Base-by-base conservation (phyloP, 2,329 filamentous ascomycete genomes). In the Talaromyces albobiverticillius region DNA sequence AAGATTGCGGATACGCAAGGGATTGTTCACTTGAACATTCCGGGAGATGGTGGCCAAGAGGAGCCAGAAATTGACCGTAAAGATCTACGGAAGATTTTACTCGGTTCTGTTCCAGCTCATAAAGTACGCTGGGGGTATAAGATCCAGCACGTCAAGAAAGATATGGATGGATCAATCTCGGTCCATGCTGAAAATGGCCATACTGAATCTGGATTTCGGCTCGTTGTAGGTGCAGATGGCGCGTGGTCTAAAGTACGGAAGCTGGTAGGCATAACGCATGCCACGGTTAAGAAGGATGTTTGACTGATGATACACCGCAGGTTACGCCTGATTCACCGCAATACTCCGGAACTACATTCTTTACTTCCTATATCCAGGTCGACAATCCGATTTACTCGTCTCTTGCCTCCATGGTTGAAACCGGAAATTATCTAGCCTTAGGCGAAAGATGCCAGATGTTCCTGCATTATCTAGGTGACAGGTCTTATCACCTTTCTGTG, bases 171-270 rank as follows among this genome's bases (percentile, higher is more conserved):
- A 23, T 7, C 26, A 36, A 11, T 18, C 3, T 41, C 45, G 4
- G 5, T 75, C 0, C 57, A 59, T 13, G 67, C 72, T 45, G 55
- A 53, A 2, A 59, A 72, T 56, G 71, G 70, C 0, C 59, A 46
- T 1, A 57, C 55, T 1, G 69, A 68, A 18, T 61, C 57, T 2
- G 72, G 67, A 0, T 77, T 77, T 57, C 65, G 70, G 38, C 69
- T 81, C 2, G 67, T 81, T 4, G 70, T 81, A 18, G 78, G 78
- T 4, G 75, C 73, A 9, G 77, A 80, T 60, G 77, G 77, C 4
- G 73, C 74, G 1, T 78, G 74, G 73, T 76, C 72, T 7, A 77
- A 72, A 55, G 46, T 67, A 3, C 60, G 64, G 49, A 60, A 52
- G 32, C 40, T 71, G 59, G 65, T 71, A 62, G 36, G 51, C 20